Percentiles rank a stretch among this genome's conserved stretches.
These are phyloP conservation scores for Tricholoma saponaceum DNA, from an alignment of 768 basidiomycete species.

Conservation along the genomic window DNA sequence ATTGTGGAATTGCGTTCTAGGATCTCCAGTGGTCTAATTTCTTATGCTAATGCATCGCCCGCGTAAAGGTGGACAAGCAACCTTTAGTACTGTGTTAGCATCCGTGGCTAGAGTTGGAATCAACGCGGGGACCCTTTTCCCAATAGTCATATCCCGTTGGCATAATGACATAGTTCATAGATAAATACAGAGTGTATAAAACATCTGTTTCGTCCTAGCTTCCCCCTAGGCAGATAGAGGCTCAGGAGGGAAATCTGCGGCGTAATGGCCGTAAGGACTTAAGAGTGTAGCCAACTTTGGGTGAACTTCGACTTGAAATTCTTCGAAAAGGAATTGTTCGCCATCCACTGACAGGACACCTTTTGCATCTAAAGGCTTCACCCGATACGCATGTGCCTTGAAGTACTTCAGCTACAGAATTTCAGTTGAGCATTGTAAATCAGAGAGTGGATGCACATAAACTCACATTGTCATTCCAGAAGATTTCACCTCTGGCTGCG, in stretches of 20 bases:
- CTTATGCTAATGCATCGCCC: too few relatives aligned
- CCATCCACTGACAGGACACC: slow-evolving; percentile 77
- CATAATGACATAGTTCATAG: too few relatives aligned
- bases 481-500: slow-evolving; percentile 56
- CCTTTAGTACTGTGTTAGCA: too few relatives aligned
- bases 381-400: slow-evolving; percentile 70
- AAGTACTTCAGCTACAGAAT: slow-evolving; percentile 59
- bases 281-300: slow-evolving; percentile 58
- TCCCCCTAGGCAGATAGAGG: not conserved
- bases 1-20: too few relatives aligned
- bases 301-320: slow-evolving; percentile 76
- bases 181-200: too few relatives aligned
- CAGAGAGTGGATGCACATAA: not conserved
- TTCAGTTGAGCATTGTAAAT: slow-evolving; percentile 5
- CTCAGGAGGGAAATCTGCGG: slow-evolving; percentile 40
- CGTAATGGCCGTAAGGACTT: slow-evolving; percentile 60
- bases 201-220: too few relatives aligned
- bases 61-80: too few relatives aligned
- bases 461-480: slow-evolving; percentile 59
- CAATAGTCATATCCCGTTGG: too few relatives aligned
- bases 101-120: too few relatives aligned
- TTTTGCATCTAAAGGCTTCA: slow-evolving; percentile 52
- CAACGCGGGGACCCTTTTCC: too few relatives aligned
- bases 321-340: slow-evolving; percentile 68
- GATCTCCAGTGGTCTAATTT: too few relatives aligned